Conservation (phyloP, 1,139 yeast genomes). For the Blastobotrys ciferrii region DNA sequence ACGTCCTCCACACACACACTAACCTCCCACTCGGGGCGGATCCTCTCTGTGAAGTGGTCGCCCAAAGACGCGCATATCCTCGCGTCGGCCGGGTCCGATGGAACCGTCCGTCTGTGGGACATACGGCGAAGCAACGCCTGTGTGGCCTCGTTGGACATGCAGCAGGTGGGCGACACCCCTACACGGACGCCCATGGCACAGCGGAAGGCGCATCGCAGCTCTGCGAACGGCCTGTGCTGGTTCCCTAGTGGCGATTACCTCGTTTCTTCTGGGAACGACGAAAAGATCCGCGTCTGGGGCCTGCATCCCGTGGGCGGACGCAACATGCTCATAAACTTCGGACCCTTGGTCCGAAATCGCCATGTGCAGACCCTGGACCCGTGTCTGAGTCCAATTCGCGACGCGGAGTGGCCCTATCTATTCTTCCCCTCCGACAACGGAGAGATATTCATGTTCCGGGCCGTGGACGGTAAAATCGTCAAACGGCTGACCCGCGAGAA, state of each 20-base stretch:
- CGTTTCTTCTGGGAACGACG: conserved; percentile 71
- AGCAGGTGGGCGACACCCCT: conserved; percentile 27
- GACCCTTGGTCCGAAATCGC: conserved; percentile 72
- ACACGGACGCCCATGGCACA: conserved; percentile 28
- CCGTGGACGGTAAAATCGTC: conserved; percentile 62
- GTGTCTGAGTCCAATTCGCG: conserved; percentile 38
- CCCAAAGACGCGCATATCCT: conserved; percentile 61
- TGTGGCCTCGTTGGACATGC: conserved; percentile 57
- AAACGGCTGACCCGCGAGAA: conserved; percentile 46
- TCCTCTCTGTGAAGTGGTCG: conserved; percentile 72
- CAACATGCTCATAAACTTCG: conserved; percentile 70
- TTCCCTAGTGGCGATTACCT: conserved; percentile 58
- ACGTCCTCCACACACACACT: conserved; percentile 70
- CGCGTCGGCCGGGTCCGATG: conserved; percentile 78
- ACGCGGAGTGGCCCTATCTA: conserved; percentile 52
- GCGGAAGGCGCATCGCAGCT: conserved; percentile 66
- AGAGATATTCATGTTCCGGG: conserved; percentile 64
- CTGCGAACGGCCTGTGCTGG: conserved; percentile 76
- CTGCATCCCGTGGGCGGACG: conserved; percentile 46
- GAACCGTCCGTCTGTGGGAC: conserved; percentile 63
- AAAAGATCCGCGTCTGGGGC: conserved; percentile 74
- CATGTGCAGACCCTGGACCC: conserved; percentile 44
- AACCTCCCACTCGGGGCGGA: conserved; percentile 61
- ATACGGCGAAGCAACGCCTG: conserved; percentile 67
- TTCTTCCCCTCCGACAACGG: conserved; percentile 79